Conservation (phyloP, 106 monocot species). For the Platanthera guangdongensis region DNA sequence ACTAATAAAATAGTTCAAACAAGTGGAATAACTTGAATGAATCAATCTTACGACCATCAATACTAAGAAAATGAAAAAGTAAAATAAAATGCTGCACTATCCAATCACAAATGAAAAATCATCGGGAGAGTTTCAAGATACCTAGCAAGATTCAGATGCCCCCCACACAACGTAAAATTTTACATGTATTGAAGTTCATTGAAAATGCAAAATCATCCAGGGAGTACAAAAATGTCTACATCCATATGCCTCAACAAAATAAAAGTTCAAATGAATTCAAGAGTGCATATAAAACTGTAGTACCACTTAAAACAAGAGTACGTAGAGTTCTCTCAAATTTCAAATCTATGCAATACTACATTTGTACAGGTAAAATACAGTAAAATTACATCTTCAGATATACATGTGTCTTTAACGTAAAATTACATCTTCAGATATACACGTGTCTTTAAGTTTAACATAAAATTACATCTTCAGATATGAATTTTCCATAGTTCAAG, state of each 20-base stretch:
- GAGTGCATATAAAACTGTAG: background rate
- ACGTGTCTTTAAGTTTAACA: background rate
- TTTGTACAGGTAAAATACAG: background rate
- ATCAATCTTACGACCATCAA: too few relatives aligned
- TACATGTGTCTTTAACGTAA: background rate
- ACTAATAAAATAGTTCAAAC: background rate
- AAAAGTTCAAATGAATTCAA: background rate
- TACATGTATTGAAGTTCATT: too few relatives aligned
- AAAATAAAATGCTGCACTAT: background rate
- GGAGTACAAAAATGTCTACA: background rate
- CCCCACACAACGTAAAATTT: too few relatives aligned
- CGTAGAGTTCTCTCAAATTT: background rate
- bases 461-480: background rate
- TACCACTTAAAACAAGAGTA: background rate
- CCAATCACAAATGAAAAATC: background rate
- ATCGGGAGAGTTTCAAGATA: background rate
- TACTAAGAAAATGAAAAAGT: background rate
- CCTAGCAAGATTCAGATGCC: background rate
- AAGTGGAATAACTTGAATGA: too few relatives aligned
- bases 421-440: background rate
- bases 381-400: background rate
- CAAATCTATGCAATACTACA: background rate
- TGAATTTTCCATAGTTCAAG: background rate
- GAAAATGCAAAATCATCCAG: background rate
- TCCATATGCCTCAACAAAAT: background rate